A percentile compares a stretch with the other conserved stretches of the same genome.
Evolutionary conservation across 345 rosid species (phyloP).

Genomic region (Brassica carinata): DNA sequence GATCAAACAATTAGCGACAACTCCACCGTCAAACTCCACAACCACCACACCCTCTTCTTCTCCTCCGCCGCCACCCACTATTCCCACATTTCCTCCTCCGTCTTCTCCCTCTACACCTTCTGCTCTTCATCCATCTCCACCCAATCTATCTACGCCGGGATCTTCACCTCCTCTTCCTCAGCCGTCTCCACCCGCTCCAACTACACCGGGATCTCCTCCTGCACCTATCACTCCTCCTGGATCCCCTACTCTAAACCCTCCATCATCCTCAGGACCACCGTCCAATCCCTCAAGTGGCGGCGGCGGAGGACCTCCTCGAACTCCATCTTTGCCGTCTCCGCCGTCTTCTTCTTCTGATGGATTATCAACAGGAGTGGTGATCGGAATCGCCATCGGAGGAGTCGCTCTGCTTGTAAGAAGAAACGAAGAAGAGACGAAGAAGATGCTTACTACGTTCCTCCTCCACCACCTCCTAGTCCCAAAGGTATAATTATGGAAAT

Average conservation of each 20-base stretch:
- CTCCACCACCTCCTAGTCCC: neutral
- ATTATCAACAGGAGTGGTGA: slow-evolving; percentile 32
- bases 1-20: no score
- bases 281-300: neutral
- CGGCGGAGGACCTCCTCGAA: slow-evolving; percentile 3
- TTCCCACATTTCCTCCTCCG: slow-evolving; percentile 40
- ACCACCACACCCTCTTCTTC: slow-evolving; percentile 13
- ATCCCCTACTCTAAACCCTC: neutral
- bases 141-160: slow-evolving; percentile 22
- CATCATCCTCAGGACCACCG: slow-evolving; percentile 25
- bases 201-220: no score
- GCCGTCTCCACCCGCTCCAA: neutral
- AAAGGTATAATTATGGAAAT: neutral
- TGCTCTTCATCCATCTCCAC: slow-evolving; percentile 32
- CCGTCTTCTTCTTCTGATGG: slow-evolving; percentile 13
- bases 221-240: neutral
- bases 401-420: slow-evolving; percentile 31
- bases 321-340: slow-evolving; percentile 26
- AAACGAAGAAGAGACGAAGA: slow-evolving; percentile 29
- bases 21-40: no score
- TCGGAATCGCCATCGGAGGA: no score
- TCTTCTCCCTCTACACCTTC: slow-evolving; percentile 47
- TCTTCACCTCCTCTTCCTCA: neutral
- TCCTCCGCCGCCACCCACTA: slow-evolving; percentile 41
- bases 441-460: slow-evolving; percentile 17